These are phyloP conservation scores for Candida orba DNA, from an alignment of 805 yeast species.

Conservation along the genomic window DNA sequence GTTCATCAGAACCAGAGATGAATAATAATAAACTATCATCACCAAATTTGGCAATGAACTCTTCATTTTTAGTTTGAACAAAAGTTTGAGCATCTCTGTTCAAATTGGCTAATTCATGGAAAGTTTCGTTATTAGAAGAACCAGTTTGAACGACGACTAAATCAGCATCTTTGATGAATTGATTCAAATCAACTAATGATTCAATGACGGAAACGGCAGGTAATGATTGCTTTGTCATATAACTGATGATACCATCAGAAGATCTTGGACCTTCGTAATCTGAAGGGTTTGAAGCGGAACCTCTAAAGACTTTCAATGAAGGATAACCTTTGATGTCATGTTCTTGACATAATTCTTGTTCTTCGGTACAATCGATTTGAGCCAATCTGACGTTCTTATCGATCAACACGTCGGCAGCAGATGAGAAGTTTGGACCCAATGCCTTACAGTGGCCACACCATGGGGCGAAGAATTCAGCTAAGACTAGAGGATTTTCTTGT, in stretches of 20 bases:
- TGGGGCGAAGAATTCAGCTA: constrained; percentile 88
- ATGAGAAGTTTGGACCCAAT: constrained; percentile 70
- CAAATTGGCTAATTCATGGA: constrained; percentile 49
- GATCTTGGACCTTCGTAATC: constrained; percentile 85
- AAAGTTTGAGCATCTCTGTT: constrained; percentile 62
- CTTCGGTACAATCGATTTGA: constrained; percentile 80
- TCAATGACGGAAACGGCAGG: constrained; percentile 62
- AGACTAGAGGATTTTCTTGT: constrained; percentile 64
- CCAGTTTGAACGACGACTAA: constrained; percentile 53
- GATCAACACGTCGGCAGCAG: constrained; percentile 61
- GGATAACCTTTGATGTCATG: constrained; percentile 79
- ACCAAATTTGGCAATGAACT: constrained; percentile 30
- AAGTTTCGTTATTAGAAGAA: constrained; percentile 46
- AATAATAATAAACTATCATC: constrained; percentile 25
- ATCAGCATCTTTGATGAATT: constrained; percentile 34
- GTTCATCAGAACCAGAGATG: constrained; percentile 25
- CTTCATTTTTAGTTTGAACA: constrained; percentile 37
- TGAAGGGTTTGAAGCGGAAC: constrained; percentile 33
- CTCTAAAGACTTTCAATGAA: constrained; percentile 68
- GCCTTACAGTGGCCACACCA: constrained; percentile 98
- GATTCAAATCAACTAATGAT: constrained; percentile 42
- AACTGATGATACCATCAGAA: constrained; percentile 67
- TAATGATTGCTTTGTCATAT: constrained; percentile 72
- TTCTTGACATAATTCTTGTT: constrained; percentile 60
- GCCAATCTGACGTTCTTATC: constrained; percentile 64